A percentile compares a stretch with the other conserved stretches of the same genome.
Evolutionary conservation across 1,284 basidiomycete genomes (phyloP).

Genomic region (Heterobasidion parviporum): DNA sequence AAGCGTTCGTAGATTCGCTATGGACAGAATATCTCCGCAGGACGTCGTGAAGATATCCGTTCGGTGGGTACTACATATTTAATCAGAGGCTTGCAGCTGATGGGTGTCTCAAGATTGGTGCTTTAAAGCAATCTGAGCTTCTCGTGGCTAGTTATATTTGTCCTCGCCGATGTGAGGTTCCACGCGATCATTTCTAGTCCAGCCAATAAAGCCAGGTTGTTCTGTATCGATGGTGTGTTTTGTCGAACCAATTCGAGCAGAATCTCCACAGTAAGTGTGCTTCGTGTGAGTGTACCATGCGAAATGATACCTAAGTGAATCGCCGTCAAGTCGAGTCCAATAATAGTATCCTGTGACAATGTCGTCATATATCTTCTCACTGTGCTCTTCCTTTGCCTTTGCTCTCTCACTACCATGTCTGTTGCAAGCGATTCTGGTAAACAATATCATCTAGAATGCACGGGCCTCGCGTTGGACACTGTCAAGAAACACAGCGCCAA

Average conservation of each 20-base stretch:
- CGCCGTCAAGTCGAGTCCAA: not conserved
- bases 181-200: no score
- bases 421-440: slow-evolving; percentile 34
- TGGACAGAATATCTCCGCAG: slow-evolving; percentile 10
- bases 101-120: not conserved
- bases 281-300: no score
- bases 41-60: not conserved
- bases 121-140: not conserved
- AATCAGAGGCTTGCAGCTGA: not conserved
- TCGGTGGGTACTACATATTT: no score
- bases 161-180: not conserved
- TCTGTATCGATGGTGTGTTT: not conserved
- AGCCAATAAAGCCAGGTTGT: not conserved
- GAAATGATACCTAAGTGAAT: no score
- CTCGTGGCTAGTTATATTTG: not conserved
- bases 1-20: slow-evolving; percentile 15
- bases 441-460: slow-evolving; percentile 45
- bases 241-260: no score
- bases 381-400: not conserved
- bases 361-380: not conserved
- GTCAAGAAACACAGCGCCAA: slow-evolving; percentile 35
- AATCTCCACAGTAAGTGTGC: no score
- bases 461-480: slow-evolving; percentile 51
- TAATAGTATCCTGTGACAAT: not conserved
- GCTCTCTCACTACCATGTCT: slow-evolving; percentile 18